Percentiles rank a stretch among this genome's conserved stretches.
Conservation (phyloP, 441 rosid genomes). For the Populus tomentosa region DNA sequence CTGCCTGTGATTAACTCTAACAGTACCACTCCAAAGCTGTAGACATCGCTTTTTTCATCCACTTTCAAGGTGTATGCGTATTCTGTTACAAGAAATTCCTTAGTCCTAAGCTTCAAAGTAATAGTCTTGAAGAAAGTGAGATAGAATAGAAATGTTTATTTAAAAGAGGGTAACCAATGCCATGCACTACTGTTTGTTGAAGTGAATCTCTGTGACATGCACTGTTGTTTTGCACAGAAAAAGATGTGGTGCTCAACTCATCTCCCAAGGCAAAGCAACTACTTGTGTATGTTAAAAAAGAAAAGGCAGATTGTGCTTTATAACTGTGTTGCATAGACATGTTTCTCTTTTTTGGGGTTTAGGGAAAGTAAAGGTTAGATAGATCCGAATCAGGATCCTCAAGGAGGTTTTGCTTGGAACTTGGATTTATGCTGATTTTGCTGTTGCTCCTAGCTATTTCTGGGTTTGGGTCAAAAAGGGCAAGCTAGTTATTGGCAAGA, state of each 20-base stretch:
- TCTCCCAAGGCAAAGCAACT: constrained; percentile 16
- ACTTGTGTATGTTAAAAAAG: constrained; percentile 9
- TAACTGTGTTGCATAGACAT: not conserved
- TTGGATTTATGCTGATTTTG: constrained; percentile 16
- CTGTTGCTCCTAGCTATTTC: constrained; percentile 1
- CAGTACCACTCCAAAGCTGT: constrained; percentile 82
- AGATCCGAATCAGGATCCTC: constrained; percentile 29
- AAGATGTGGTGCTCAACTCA: constrained; percentile 2
- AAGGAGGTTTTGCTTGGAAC: not conserved
- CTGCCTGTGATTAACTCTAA: constrained; percentile 72
- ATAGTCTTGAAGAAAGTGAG: not conserved
- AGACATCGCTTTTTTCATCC: constrained; percentile 90
- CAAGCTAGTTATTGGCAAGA: constrained; percentile 18
- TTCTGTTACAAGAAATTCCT: constrained; percentile 31
- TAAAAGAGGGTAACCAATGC: not conserved
- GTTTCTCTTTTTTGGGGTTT: constrained; percentile 23
- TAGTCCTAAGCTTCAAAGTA: not conserved
- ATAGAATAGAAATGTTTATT: not conserved
- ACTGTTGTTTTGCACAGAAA: constrained; percentile 7
- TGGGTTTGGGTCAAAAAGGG: constrained; percentile 23
- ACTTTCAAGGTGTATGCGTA: constrained; percentile 84
- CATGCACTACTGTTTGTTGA: not conserved
- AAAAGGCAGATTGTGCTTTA: constrained; percentile 15
- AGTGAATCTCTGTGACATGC: not conserved
- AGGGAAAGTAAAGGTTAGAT: constrained; percentile 30